phyloP scores from a whole-genome alignment of 2,329 filamentous ascomycete genomes.

The Colletotrichum tropicicola region DNA sequence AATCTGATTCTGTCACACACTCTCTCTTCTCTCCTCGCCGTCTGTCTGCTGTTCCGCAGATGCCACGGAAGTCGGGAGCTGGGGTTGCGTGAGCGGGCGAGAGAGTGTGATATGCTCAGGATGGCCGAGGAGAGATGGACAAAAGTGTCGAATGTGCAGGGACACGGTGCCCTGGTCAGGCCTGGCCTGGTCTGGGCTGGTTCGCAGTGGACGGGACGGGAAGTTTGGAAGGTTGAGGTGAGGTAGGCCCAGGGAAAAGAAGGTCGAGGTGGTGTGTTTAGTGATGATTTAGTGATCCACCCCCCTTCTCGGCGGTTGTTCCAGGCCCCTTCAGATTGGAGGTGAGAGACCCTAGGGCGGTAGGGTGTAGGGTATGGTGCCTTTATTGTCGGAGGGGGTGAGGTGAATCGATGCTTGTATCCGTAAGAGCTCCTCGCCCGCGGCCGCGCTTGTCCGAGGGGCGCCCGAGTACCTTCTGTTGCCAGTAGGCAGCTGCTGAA shows the following conservation, averaged over 20 bases:
- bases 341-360: slow-evolving; percentile 11
- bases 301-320: slow-evolving; percentile 9
- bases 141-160: slow-evolving; percentile 14
- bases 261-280: slow-evolving; percentile 26
- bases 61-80: background rate
- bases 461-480: no score
- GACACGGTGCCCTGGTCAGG: slow-evolving; percentile 25
- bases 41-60: background rate
- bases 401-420: background rate
- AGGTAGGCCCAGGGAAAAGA: slow-evolving; percentile 13
- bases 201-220: slow-evolving; percentile 29
- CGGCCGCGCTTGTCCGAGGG: no score
- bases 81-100: no score
- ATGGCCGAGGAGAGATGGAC: slow-evolving; percentile 4
- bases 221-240: slow-evolving; percentile 29
- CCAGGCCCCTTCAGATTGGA: slow-evolving; percentile 24
- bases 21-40: background rate
- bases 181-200: slow-evolving; percentile 23
- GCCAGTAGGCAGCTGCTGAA: no score
- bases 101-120: slow-evolving; percentile 22
- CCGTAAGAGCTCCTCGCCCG: background rate
- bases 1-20: background rate
- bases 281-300: slow-evolving; percentile 28
- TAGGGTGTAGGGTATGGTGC: slow-evolving; percentile 1
- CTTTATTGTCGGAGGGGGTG: background rate